Evolutionary conservation across 768 basidiomycete genomes (phyloP).

Genomic region (Termitomyces sp.): DNA sequence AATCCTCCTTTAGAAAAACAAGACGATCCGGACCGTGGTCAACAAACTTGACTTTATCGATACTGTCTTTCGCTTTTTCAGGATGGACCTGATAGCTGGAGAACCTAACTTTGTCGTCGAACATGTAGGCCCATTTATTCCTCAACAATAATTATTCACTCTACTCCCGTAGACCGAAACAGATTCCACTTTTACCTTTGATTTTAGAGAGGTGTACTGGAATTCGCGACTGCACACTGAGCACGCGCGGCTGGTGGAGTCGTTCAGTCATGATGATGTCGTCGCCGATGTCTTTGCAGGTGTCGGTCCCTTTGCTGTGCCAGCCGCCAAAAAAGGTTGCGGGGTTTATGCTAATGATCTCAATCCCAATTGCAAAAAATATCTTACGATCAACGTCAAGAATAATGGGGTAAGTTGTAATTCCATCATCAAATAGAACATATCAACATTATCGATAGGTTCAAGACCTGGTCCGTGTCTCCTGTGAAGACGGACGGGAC

Average conservation of each 20-base stretch:
- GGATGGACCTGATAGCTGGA: conserved; percentile 96
- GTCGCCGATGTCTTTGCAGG: conserved; percentile 95
- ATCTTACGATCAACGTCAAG: conserved; percentile 63
- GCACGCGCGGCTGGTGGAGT: conserved; percentile 76
- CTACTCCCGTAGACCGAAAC: conserved; percentile 63
- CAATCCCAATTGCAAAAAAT: conserved; percentile 84
- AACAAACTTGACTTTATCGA: conserved; percentile 91
- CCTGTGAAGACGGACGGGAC: conserved; percentile 79
- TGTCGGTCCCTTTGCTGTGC: conserved; percentile 93
- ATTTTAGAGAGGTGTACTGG: conserved; percentile 97
- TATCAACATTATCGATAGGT: conserved; percentile 44
- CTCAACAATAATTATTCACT: neutral
- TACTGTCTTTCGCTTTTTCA: conserved; percentile 84
- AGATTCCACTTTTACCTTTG: conserved; percentile 84
- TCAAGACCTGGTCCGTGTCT: conserved; percentile 57
- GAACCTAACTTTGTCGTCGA: conserved; percentile 82
- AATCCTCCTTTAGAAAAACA: conserved; percentile 67
- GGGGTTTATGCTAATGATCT: conserved; percentile 90
- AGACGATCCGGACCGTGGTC: conserved; percentile 77
- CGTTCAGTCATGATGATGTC: conserved; percentile 71
- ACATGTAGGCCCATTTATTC: conserved; percentile 47
- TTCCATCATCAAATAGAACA: neutral
- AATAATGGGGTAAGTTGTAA: conserved; percentile 64
- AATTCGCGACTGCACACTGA: conserved; percentile 93
- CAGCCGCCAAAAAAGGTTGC: conserved; percentile 89